A percentile compares a stretch with the other conserved stretches of the same genome.
Conservation (phyloP, 352 stramenopile species). For the Saprolegnia diclina region DNA sequence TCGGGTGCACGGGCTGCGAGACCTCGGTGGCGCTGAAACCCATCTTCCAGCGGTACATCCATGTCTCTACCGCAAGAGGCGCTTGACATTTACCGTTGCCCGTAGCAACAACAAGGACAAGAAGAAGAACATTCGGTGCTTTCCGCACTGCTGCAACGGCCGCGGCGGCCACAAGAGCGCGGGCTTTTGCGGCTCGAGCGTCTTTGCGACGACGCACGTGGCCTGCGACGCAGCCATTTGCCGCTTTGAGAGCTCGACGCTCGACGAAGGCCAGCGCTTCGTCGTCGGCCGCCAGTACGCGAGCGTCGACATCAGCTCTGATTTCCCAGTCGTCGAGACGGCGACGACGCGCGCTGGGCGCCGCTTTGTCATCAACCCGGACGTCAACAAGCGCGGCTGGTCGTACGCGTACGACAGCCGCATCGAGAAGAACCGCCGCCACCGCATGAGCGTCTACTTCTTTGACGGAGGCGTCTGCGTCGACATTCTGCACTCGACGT, state of each 20-base stretch:
- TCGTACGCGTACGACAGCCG: slow-evolving; percentile 21
- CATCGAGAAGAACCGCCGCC: slow-evolving; percentile 21
- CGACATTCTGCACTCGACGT: slow-evolving; percentile 7
- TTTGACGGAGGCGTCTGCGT: not conserved
- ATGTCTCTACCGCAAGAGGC: not conserved
- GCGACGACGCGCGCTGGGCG: not conserved
- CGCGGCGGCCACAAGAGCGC: slow-evolving; percentile 21
- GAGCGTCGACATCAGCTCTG: not conserved
- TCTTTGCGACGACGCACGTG: slow-evolving; percentile 2
- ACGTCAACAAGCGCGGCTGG: slow-evolving; percentile 23
- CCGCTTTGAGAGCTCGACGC: slow-evolving; percentile 17
- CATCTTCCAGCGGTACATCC: slow-evolving; percentile 16
- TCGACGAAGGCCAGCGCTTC: not conserved
- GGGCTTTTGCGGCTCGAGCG: slow-evolving; percentile 24
- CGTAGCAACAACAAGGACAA: slow-evolving; percentile 27
- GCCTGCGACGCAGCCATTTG: slow-evolving; percentile 4
- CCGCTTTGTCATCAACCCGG: slow-evolving; percentile 20
- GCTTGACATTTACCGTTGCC: not conserved
- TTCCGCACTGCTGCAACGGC: slow-evolving; percentile 18
- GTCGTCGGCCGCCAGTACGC: slow-evolving; percentile 3
- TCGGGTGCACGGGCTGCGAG: slow-evolving; percentile 19
- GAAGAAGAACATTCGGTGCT: slow-evolving; percentile 24
- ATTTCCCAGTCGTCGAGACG: not conserved
- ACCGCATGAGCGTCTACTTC: slow-evolving; percentile 17
- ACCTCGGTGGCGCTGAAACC: slow-evolving; percentile 2